A percentile compares a stretch with the other conserved stretches of the same genome.
These are phyloP conservation scores for Polyporus arcularius DNA, from an alignment of 768 basidiomycete species.

Conservation along the genomic window DNA sequence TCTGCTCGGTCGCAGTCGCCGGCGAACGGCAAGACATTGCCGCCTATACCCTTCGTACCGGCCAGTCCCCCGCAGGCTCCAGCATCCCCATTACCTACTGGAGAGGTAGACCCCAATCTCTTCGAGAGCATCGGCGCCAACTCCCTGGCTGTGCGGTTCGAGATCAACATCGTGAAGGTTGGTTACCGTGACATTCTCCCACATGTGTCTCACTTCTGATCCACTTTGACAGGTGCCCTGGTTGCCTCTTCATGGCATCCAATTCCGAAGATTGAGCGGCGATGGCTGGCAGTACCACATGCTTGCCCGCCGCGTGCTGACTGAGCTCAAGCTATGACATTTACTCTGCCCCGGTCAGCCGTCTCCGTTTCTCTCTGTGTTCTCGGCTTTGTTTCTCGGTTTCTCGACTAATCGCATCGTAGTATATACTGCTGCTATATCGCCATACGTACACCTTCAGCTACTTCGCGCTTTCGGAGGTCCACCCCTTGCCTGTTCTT, in stretches of 20 bases:
- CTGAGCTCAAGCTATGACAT: conserved; percentile 77
- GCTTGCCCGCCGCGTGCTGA: conserved; percentile 85
- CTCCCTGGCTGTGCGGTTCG: conserved; percentile 88
- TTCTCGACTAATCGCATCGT: conserved; percentile 17
- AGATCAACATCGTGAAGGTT: conserved; percentile 97
- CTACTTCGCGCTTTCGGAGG: conserved; percentile 6
- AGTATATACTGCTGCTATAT: conserved; percentile 3
- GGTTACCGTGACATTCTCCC: conserved; percentile 26
- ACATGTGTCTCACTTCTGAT: neutral
- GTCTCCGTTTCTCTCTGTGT: conserved; percentile 10
- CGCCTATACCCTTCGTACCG: conserved; percentile 72
- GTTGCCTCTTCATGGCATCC: conserved; percentile 91
- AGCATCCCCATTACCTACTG: conserved; percentile 60
- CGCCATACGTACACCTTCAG: neutral
- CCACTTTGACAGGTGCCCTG: conserved; percentile 70
- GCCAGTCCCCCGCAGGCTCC: conserved; percentile 30
- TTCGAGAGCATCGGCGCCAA: conserved; percentile 77
- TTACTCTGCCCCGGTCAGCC: conserved; percentile 13
- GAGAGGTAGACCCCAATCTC: conserved; percentile 64
- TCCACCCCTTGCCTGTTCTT: neutral
- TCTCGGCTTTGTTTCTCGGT: conserved; percentile 3
- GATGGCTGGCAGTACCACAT: conserved; percentile 98
- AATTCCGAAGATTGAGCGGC: conserved; percentile 88
- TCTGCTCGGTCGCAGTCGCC: conserved; percentile 49
- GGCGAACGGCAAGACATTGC: conserved; percentile 64